Conservation (phyloP, 2,329 filamentous ascomycete genomes). For the Fusarium vanettenii region DNA sequence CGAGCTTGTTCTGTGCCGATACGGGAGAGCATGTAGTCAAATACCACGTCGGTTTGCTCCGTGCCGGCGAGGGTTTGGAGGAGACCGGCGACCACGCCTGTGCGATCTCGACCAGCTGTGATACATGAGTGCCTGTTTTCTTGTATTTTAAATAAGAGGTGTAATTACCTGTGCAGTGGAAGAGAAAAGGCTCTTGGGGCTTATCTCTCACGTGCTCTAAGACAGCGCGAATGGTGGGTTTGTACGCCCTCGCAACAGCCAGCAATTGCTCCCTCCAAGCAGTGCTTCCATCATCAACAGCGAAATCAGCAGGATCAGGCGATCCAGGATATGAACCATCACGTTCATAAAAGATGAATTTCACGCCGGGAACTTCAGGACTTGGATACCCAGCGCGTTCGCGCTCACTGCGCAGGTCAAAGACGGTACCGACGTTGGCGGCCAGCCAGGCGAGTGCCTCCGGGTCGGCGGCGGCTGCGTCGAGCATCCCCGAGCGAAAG, state of each 20-base stretch:
- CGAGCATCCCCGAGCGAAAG: constrained; percentile 61
- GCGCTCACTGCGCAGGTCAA: constrained; percentile 61
- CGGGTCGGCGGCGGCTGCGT: constrained; percentile 43
- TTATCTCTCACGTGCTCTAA: constrained; percentile 61
- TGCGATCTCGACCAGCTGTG: constrained; percentile 65
- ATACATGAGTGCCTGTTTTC: neutral
- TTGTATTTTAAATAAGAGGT: neutral
- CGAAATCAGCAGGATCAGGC: constrained; percentile 55
- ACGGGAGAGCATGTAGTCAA: constrained; percentile 66
- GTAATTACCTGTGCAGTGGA: constrained; percentile 65
- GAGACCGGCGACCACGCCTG: constrained; percentile 62
- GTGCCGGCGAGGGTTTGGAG: constrained; percentile 64
- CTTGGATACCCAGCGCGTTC: constrained; percentile 59
- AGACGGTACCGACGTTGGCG: constrained; percentile 56
- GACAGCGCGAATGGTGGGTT: constrained; percentile 55
- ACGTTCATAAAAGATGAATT: constrained; percentile 58
- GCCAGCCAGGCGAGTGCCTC: constrained; percentile 51
- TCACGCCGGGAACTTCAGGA: constrained; percentile 56
- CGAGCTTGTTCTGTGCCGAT: constrained; percentile 65
- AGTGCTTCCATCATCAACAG: constrained; percentile 56
- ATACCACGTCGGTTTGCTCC: constrained; percentile 52
- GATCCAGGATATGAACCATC: constrained; percentile 47
- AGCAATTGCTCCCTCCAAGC: constrained; percentile 62
- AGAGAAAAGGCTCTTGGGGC: constrained; percentile 58
- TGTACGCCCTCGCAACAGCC: constrained; percentile 57